Percentiles rank a stretch among this genome's conserved stretches.
Evolutionary conservation across 2,329 filamentous ascomycete genomes (phyloP).

Genomic region (Cyclaneusma minus): DNA sequence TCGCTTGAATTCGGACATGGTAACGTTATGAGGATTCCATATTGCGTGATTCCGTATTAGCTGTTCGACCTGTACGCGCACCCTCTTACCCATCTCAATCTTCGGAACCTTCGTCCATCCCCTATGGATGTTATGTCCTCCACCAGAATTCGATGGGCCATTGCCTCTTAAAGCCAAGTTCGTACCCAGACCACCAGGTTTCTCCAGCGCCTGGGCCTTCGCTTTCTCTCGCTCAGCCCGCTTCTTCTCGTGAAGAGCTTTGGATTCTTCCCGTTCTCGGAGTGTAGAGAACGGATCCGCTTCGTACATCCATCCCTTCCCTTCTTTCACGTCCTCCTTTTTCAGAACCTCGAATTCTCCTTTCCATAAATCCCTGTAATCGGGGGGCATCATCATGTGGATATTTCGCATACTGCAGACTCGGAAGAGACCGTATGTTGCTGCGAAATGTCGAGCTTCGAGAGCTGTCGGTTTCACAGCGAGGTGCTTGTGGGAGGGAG

Average conservation of each 20-base stretch:
- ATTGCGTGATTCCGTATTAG: constrained; percentile 62
- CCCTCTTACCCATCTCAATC: constrained; percentile 80
- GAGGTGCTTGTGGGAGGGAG: constrained; percentile 59
- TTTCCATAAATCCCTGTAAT: constrained; percentile 83
- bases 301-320: constrained; percentile 82
- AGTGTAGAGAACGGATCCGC: constrained; percentile 81
- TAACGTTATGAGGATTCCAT: constrained; percentile 73
- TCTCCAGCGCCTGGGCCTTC: constrained; percentile 50
- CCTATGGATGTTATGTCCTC: constrained; percentile 31
- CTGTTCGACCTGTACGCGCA: constrained; percentile 63
- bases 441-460: constrained; percentile 86
- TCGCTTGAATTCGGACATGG: constrained; percentile 42
- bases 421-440: constrained; percentile 79
- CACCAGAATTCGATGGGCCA: constrained; percentile 19
- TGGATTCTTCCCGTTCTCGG: constrained; percentile 65
- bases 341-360: constrained; percentile 72
- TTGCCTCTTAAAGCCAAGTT: constrained; percentile 34
- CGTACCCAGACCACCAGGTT: constrained; percentile 34
- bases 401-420: constrained; percentile 94
- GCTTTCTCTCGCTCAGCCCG: constrained; percentile 53
- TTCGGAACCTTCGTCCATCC: constrained; percentile 77
- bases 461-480: constrained; percentile 64
- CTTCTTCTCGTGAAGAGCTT: constrained; percentile 64
- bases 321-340: constrained; percentile 62
- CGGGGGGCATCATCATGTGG: constrained; percentile 84